A percentile compares a stretch with the other conserved stretches of the same genome.
Conservation (phyloP, 106 monocot genomes). For the Dendrobium chrysotoxum region DNA sequence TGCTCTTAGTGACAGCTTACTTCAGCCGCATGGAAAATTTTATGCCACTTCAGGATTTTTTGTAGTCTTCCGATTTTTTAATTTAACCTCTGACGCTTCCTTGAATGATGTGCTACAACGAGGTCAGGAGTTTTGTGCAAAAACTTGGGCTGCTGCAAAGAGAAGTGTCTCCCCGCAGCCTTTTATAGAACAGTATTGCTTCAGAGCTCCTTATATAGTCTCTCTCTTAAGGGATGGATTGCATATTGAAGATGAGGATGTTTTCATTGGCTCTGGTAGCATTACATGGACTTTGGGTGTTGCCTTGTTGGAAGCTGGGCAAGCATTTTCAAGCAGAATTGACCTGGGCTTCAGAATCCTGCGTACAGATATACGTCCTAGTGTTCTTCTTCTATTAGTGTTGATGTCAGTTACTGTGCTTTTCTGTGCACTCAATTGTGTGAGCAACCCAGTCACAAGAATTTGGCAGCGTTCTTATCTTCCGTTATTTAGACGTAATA, state of each 20-base stretch:
- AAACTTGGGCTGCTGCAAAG: slow-evolving; percentile 76
- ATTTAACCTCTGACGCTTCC: slow-evolving; percentile 64
- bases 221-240: slow-evolving; percentile 83
- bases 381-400: slow-evolving; percentile 37
- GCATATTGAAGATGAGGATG: slow-evolving; percentile 69
- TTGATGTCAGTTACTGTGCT: slow-evolving; percentile 46
- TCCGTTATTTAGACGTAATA: slow-evolving; percentile 65
- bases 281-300: slow-evolving; percentile 96
- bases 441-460: slow-evolving; percentile 46
- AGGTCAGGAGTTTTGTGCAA: slow-evolving; percentile 74
- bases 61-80: slow-evolving; percentile 92
- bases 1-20: slow-evolving; percentile 53
- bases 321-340: slow-evolving; percentile 50
- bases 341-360: slow-evolving; percentile 46
- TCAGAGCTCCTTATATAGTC: slow-evolving; percentile 86
- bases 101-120: slow-evolving; percentile 51
- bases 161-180: slow-evolving; percentile 87
- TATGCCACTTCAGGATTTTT: slow-evolving; percentile 96
- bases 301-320: slow-evolving; percentile 74
- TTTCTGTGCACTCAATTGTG: slow-evolving; percentile 41
- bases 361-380: slow-evolving; percentile 27
- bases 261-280: slow-evolving; percentile 86
- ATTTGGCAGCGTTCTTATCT: slow-evolving; percentile 50
- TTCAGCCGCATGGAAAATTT: slow-evolving; percentile 66
- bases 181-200: slow-evolving; percentile 95